phyloP scores from a whole-genome alignment of 306 rosid species.

The Citrullus amarus region DNA sequence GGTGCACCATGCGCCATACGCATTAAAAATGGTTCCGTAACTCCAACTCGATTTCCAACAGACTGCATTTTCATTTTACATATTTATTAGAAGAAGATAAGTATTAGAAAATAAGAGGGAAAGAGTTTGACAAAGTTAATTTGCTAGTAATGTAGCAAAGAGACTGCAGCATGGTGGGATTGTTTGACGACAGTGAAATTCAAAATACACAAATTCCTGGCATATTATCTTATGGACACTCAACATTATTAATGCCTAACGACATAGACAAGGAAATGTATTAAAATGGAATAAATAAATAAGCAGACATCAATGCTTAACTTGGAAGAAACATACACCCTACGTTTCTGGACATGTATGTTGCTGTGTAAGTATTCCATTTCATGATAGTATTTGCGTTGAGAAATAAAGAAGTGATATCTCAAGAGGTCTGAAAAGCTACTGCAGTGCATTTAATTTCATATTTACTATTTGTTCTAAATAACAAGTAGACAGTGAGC shows the following conservation, averaged over 20 bases:
- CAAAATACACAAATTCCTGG: background rate
- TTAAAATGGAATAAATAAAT: background rate
- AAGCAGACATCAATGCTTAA: background rate
- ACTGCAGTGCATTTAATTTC: background rate
- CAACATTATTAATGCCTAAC: background rate
- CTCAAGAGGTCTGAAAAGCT: background rate
- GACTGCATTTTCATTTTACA: constrained; percentile 39
- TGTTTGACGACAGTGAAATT: background rate
- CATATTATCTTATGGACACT: background rate
- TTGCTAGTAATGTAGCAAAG: background rate
- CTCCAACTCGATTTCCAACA: constrained; percentile 91
- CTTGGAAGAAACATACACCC: background rate
- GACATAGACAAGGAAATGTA: background rate
- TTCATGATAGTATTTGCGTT: background rate
- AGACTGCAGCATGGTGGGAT: background rate
- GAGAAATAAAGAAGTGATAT: background rate
- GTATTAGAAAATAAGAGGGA: background rate
- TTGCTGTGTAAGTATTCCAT: background rate
- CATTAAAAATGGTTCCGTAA: constrained; percentile 86
- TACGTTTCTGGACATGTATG: background rate
- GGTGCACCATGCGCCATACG: constrained; percentile 97
- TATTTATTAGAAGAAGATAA: background rate
- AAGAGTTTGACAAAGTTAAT: background rate
- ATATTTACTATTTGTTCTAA: background rate
- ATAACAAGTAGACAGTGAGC: background rate